These are phyloP conservation scores for Angomonas deanei DNA, from an alignment of 208 protist genomes.

Conservation along the genomic window DNA sequence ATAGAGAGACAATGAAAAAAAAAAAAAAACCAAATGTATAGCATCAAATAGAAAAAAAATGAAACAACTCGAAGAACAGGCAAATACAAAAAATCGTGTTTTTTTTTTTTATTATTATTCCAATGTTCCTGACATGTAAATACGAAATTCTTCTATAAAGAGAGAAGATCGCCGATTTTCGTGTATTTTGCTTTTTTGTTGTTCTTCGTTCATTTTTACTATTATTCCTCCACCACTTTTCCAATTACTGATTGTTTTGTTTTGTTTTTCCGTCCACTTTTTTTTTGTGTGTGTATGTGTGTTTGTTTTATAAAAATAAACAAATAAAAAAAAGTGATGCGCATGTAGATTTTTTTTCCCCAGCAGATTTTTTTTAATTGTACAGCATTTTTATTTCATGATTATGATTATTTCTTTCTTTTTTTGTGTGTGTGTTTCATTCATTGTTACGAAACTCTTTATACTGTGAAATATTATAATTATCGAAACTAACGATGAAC, in stretches of 20 bases:
- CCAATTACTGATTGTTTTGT: background rate
- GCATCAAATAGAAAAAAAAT: background rate
- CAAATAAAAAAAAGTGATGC: no score
- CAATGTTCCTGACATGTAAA: no score
- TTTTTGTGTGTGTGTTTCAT: slow-evolving; percentile 5
- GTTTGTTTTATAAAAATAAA: no score
- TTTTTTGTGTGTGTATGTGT: no score
- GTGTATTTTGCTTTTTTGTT: no score
- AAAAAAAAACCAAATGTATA: background rate
- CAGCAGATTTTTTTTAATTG: background rate
- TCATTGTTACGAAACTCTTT: background rate
- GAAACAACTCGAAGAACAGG: background rate
- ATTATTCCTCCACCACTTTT: background rate
- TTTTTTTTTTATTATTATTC: background rate
- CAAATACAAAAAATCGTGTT: no score
- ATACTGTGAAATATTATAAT: background rate
- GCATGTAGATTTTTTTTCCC: background rate
- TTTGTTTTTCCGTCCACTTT: slow-evolving; percentile 5
- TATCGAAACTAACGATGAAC: background rate
- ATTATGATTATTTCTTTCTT: slow-evolving; percentile 14
- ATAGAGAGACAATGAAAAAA: no score
- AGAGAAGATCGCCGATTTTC: background rate
- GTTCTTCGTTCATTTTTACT: no score
- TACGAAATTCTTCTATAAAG: background rate
- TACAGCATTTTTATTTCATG: background rate